Evolutionary conservation across 371 early-diverging fungal genomes (phyloP), one percentile per base, ranked within the genome.

Genomic region (Saksenaea vasiformis): DNA sequence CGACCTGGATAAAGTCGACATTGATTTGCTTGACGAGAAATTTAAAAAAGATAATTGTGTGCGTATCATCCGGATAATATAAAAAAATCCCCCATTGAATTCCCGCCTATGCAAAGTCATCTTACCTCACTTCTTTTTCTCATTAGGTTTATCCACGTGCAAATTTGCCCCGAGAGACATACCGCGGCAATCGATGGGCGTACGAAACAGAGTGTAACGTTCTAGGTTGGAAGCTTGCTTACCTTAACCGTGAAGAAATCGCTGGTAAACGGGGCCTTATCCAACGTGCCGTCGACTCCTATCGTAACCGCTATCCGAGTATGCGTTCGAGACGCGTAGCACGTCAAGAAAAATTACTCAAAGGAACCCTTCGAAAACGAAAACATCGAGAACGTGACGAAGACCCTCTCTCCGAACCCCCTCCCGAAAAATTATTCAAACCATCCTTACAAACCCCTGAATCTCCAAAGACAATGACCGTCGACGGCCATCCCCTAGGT

Each of bases 261-360:
- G 85, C 90, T 47, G 95, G 91, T 8, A 92, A 93, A 54, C 88
- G 97, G 54, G 98, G 98, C 1, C 78, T 97, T 47, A 86, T 98
- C 56, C 98, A 98, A 72, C 83, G 98, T 0, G 97, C 97, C 2
- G 98, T 98, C 0, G 98, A 98, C 73, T 92, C 91, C 36, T 98
- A 93, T 69, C 87, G 98, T 56, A 93, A 95, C 62, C 87, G 93
- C 10, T 90, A 90, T 65, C 91, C 93, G 13, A 90, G 91, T 44
- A 85, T 90, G 73, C 84, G 93, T 56, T 91, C 90, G 22, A 83
- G 95, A 43, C 84, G 95, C 27, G 89, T 94, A 1, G 87, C 92
- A 9, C 83, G 93, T 54, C 88, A 94, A 70, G 93, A 94, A 64
- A 93, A 93, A 73, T 73, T 90, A 26, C 17, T 78, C 54, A 81